These are phyloP conservation scores for Leccinum colubrinum DNA, from an alignment of 1,284 basidiomycete genomes.

Conservation along the genomic window DNA sequence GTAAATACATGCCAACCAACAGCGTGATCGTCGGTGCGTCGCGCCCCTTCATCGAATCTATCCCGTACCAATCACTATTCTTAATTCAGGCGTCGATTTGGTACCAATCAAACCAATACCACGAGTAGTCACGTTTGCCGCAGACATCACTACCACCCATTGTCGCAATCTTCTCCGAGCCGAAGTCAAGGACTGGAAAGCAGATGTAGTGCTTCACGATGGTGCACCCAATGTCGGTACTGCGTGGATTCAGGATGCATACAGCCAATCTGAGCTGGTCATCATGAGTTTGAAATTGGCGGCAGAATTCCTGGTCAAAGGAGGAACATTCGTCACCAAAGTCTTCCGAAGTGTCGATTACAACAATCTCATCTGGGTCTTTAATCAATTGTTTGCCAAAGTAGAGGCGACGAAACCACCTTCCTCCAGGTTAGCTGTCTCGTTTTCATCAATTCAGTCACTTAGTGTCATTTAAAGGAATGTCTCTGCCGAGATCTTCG, in stretches of 20 bases:
- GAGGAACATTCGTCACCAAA: slow-evolving; percentile 97
- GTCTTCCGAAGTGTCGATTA: slow-evolving; percentile 99
- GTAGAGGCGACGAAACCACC: slow-evolving; percentile 99
- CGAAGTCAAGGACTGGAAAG: slow-evolving; percentile 98
- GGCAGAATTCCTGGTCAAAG: slow-evolving; percentile 92
- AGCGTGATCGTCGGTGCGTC: slow-evolving; percentile 89
- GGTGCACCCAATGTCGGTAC: slow-evolving; percentile 99
- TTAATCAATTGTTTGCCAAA: slow-evolving; percentile 93
- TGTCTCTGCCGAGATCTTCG: slow-evolving; percentile 99
- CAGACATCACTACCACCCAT: slow-evolving; percentile 93
- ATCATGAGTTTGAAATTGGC: slow-evolving; percentile 96
- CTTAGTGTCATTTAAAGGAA: slow-evolving; percentile 56
- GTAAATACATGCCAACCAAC: slow-evolving; percentile 97
- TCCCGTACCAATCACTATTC: slow-evolving; percentile 13
- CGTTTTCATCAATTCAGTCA: background rate
- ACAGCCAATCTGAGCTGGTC: slow-evolving; percentile 95
- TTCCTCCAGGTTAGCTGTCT: slow-evolving; percentile 75
- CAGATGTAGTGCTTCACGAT: slow-evolving; percentile 99
- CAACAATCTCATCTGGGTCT: slow-evolving; percentile 99
- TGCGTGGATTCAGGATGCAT: slow-evolving; percentile 99
- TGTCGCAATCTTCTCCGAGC: slow-evolving; percentile 87
- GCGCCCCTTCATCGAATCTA: slow-evolving; percentile 3
- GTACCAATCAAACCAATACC: slow-evolving; percentile 97
- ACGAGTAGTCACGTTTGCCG: slow-evolving; percentile 87
- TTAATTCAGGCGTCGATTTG: slow-evolving; percentile 79